Evolutionary conservation across 441 rosid species (phyloP).

Genomic region (Syzygium malaccense): DNA sequence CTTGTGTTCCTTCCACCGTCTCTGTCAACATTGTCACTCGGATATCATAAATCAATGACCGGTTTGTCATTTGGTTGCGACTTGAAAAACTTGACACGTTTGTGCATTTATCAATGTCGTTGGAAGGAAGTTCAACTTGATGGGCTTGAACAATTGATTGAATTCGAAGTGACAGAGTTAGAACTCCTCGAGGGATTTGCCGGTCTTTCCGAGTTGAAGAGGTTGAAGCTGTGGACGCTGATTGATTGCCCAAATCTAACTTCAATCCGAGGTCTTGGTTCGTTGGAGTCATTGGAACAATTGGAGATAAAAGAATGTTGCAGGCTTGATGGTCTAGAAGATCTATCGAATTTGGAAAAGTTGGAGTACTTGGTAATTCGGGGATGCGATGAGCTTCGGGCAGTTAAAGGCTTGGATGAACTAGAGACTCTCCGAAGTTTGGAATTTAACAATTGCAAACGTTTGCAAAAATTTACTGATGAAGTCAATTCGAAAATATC

Average conservation of each 20-base stretch:
- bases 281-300: background rate
- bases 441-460: background rate
- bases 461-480: background rate
- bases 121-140: background rate
- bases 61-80: background rate
- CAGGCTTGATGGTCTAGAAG: background rate
- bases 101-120: rapidly evolving
- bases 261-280: background rate
- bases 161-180: background rate
- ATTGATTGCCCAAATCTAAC: background rate
- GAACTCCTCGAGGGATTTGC: background rate
- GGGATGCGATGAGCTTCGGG: background rate
- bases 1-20: background rate
- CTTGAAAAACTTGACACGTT: background rate
- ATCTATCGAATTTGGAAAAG: background rate
- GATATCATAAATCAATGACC: background rate
- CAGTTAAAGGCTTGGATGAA: background rate
- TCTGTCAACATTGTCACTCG: background rate
- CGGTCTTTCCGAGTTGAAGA: background rate
- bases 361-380: background rate
- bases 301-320: background rate
- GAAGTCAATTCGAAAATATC: background rate
- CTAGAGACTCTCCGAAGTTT: background rate
- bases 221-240: background rate
- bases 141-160: background rate